Evolutionary conservation across 2,329 filamentous ascomycete species (phyloP).

Genomic region (Trichoderma guizhouense): DNA sequence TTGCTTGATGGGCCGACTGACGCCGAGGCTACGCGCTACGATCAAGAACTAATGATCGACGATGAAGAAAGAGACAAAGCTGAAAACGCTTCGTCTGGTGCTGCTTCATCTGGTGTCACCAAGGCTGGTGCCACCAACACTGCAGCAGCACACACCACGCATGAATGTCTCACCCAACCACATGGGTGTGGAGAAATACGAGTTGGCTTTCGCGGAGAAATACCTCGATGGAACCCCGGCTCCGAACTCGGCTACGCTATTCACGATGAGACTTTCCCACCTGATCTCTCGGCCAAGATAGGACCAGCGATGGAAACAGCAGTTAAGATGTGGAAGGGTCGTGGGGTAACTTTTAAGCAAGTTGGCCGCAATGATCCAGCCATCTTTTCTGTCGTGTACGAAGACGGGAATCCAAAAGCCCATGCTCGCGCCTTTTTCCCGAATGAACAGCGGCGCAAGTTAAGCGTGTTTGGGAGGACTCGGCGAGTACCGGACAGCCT

Average conservation of each 20-base stretch:
- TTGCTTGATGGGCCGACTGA: not conserved
- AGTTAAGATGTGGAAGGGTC: not conserved
- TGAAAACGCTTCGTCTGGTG: not conserved
- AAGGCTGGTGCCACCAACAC: not conserved
- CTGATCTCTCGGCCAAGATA: rapidly evolving
- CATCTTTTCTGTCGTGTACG: not conserved
- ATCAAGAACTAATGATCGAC: not conserved
- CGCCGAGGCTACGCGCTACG: not conserved
- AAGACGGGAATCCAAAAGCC: rapidly evolving
- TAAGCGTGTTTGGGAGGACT: not conserved
- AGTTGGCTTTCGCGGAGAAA: not conserved
- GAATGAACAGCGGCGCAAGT: rapidly evolving
- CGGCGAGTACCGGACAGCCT: too few species aligned
- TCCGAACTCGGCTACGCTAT: not conserved
- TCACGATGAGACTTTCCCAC: not conserved
- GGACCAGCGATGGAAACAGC: not conserved
- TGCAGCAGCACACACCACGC: not conserved
- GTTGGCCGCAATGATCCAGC: not conserved
- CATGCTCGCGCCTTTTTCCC: not conserved
- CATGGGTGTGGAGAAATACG: not conserved
- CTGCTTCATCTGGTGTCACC: too few species aligned
- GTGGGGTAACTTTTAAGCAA: not conserved
- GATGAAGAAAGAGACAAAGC: not conserved
- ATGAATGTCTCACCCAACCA: not conserved
- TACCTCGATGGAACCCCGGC: not conserved